Evolutionary conservation across 192 early-diverging fungal genomes (phyloP), one percentile per base, ranked within the genome.

Genomic region (Entomortierella chlamydospora): DNA sequence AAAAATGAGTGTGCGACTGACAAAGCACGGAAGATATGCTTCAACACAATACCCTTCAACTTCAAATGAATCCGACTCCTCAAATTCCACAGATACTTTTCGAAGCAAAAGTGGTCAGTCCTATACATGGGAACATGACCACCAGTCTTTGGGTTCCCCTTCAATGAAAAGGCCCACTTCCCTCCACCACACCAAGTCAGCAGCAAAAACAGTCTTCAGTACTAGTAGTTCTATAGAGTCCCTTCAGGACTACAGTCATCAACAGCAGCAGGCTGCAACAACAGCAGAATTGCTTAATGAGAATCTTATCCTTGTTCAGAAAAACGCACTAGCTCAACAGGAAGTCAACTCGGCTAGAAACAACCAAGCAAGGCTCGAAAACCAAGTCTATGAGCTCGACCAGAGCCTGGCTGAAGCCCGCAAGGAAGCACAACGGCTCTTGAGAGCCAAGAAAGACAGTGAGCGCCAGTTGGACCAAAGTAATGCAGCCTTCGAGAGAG

Each of bases 371-470:
- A 61, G 86, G 34, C 72, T 87, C 12, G 86, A 87, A 62, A 87
- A 82, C 28, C 84, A 85, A 66, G 42, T 87, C 10, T 87, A 84
- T 57, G 72, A 82, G 26, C 84, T 84, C 26, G 84, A 85, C 42
- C 82, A 85, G 52, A 82, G 66, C 15, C 60, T 79, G 41, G 54
- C 70, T 5, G 61, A 73, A 20, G 47, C 77, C 23, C 79, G 77
- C 41, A 85, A 83, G 55, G 83, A 87, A 59, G 29, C 59, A 4
- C 84, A 84, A 22, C 65, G 65, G 10, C 45, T 82, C 4, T 64
- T 57, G 28, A 79, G 82, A 42, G 51, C 81, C 39, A 83, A 81
- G 52, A 82, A 80, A 60, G 84, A 87, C 61, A 45, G 56, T 34
- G 86, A 87, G 18, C 82, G 72, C 22, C 83, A 85, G 43, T 59